A percentile compares a stretch with the other conserved stretches of the same genome.
These are phyloP conservation scores for Colletotrichum sp. DNA, from an alignment of 2,329 filamentous ascomycete genomes.

Conservation along the genomic window DNA sequence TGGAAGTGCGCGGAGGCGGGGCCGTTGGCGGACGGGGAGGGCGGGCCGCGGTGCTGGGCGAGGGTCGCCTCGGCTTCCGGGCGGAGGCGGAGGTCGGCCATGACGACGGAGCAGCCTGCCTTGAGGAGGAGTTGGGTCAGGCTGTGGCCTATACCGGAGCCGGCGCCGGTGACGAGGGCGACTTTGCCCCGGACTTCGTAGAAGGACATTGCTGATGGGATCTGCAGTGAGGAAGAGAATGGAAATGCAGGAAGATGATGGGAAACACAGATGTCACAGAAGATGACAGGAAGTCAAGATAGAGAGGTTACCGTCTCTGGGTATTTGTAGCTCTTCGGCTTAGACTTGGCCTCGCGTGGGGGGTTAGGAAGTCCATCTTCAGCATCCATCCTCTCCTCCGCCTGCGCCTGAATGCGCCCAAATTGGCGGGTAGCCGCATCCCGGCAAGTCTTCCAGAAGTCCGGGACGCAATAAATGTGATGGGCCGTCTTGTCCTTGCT, in stretches of 20 bases:
- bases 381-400: neutral
- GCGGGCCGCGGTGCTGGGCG: constrained; percentile 11
- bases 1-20: constrained; percentile 33
- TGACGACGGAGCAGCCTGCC: neutral
- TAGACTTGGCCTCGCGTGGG: neutral
- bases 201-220: neutral
- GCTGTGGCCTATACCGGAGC: constrained; percentile 1
- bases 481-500: neutral
- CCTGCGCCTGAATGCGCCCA: neutral
- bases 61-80: constrained; percentile 26
- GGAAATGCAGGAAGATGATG: neutral
- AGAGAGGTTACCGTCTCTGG: neutral
- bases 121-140: neutral
- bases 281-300: neutral
- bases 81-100: constrained; percentile 26
- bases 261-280: neutral
- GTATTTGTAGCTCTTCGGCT: neutral
- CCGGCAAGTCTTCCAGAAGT: neutral
- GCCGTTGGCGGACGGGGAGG: neutral
- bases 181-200: constrained; percentile 19
- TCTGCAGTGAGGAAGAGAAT: neutral
- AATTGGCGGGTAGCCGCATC: neutral
- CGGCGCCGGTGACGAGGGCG: constrained; percentile 19
- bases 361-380: neutral
- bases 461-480: neutral